Evolutionary conservation across 805 yeast genomes (phyloP).

Genomic region (Saccharomycopsis babjevae): DNA sequence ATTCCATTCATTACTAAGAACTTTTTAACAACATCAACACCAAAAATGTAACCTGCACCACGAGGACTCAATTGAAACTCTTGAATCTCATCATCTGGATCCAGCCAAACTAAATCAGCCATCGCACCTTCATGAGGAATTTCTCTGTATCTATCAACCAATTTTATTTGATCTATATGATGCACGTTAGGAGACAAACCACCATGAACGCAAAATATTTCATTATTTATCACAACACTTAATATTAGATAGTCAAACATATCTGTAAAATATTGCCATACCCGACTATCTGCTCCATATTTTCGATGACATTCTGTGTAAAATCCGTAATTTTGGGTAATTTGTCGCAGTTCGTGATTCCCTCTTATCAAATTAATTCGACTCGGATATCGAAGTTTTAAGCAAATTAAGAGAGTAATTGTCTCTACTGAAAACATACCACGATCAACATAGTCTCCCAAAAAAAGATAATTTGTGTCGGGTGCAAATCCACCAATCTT

Average conservation of each 20-base stretch:
- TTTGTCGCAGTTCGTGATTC: slow-evolving; percentile 93
- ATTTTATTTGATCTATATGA: slow-evolving; percentile 80
- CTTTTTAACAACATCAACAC: slow-evolving; percentile 79
- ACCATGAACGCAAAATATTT: slow-evolving; percentile 92
- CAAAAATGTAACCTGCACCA: slow-evolving; percentile 98
- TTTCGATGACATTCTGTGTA: slow-evolving; percentile 89
- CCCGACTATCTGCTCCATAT: slow-evolving; percentile 62
- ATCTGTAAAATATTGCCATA: slow-evolving; percentile 87
- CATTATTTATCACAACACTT: slow-evolving; percentile 82
- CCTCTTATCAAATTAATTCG: slow-evolving; percentile 82
- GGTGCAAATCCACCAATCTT: slow-evolving; percentile 91
- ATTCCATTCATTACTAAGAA: slow-evolving; percentile 70
- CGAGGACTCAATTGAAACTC: slow-evolving; percentile 87
- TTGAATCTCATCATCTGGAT: slow-evolving; percentile 74
- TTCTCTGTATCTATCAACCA: slow-evolving; percentile 85
- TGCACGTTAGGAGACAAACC: slow-evolving; percentile 94
- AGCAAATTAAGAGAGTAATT: slow-evolving; percentile 66
- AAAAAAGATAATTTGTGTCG: slow-evolving; percentile 80
- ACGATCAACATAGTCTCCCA: slow-evolving; percentile 95
- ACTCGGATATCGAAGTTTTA: slow-evolving; percentile 80
- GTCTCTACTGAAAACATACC: slow-evolving; percentile 94
- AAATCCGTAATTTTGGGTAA: slow-evolving; percentile 95
- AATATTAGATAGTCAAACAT: slow-evolving; percentile 84
- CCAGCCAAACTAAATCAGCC: slow-evolving; percentile 99
- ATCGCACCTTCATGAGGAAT: slow-evolving; percentile 99